Evolutionary conservation across 345 rosid species (phyloP), one percentile per base, ranked within the genome.

Genomic region (Arabidopsis suecica): DNA sequence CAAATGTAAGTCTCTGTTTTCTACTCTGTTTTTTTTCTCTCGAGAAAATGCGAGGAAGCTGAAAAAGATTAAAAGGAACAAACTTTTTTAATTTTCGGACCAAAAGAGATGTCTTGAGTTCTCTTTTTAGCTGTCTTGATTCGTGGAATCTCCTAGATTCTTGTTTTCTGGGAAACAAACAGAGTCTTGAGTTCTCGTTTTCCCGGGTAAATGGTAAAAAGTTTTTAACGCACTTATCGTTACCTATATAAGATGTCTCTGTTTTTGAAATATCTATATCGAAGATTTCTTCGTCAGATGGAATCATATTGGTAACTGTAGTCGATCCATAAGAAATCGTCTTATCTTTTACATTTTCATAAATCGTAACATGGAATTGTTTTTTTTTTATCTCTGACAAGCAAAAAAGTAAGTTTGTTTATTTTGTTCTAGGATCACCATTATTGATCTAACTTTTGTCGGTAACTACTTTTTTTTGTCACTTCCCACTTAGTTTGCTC

Each of bases 1-100:
- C 55, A 83, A 77, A 82, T 91, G 98, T 90, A 65, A 69, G 80
- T 59, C 73, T 58, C 36, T 68, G 60, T 56, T 38, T 42, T 54
- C 41, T 5, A 20, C 9, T 33, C 32, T 28, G 32, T 44, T 18
- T 40, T 70, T 65, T 62, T 59, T 77, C 55, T 51, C 14, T 68
- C 33, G 30, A 45, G 69, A 72, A 28, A 71, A 41, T 69, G 18
- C 28, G 11, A 12, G 45, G 58, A 33, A 40, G 10, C 55, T 16
- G 16, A 61, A 70, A 32, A 75, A 38, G 3, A 62, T 40, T 61
- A 40, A 22, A 22, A 61, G 18, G 9, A 41, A 13, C 50, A 23
- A 61, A 41, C 66, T 14, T 32, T 54, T 16, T 16, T 9, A 7
- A 12, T 37, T 22, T 33, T 51, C 7, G 3, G 20, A 34, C 49